These are phyloP conservation scores for Fusarium sp. DNA, from an alignment of 2,329 filamentous ascomycete species.

Conservation along the genomic window DNA sequence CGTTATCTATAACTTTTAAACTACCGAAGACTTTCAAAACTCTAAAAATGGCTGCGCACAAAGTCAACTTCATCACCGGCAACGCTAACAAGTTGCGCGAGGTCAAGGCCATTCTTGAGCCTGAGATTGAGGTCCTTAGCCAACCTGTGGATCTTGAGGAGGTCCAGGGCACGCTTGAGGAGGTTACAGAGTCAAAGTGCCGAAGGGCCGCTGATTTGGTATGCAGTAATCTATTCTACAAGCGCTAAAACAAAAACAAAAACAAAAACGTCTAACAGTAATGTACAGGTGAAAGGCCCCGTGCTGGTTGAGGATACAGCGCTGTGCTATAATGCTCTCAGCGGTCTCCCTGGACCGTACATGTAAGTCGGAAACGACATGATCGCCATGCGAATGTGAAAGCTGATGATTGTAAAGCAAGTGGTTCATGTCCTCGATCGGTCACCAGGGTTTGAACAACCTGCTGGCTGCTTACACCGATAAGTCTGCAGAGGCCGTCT, in stretches of 20 bases:
- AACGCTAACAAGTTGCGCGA: slow-evolving; percentile 95
- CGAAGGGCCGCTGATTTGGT: slow-evolving; percentile 83
- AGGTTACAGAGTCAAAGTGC: slow-evolving; percentile 91
- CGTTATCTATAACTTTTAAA: neutral
- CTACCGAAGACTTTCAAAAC: neutral
- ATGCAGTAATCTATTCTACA: slow-evolving; percentile 47
- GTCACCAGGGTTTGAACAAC: slow-evolving; percentile 88
- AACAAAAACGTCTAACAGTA: slow-evolving; percentile 9
- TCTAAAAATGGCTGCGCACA: slow-evolving; percentile 56
- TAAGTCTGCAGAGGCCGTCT: slow-evolving; percentile 92
- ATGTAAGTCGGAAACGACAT: slow-evolving; percentile 72
- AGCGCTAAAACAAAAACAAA: neutral
- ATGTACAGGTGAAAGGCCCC: slow-evolving; percentile 78
- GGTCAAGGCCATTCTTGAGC: slow-evolving; percentile 86
- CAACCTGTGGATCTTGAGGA: slow-evolving; percentile 85
- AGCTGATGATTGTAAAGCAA: slow-evolving; percentile 71
- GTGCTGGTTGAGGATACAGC: slow-evolving; percentile 97
- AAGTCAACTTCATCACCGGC: slow-evolving; percentile 93
- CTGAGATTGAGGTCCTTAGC: slow-evolving; percentile 78
- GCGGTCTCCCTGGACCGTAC: slow-evolving; percentile 94
- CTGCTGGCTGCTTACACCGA: slow-evolving; percentile 89
- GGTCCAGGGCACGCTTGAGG: slow-evolving; percentile 92
- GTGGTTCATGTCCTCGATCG: slow-evolving; percentile 89
- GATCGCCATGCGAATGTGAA: neutral
- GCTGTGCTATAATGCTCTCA: slow-evolving; percentile 89